A percentile compares a stretch with the other conserved stretches of the same genome.
phyloP scores from a whole-genome alignment of 176 grass and related monocot genomes.

The Coix lacrymajobi region DNA sequence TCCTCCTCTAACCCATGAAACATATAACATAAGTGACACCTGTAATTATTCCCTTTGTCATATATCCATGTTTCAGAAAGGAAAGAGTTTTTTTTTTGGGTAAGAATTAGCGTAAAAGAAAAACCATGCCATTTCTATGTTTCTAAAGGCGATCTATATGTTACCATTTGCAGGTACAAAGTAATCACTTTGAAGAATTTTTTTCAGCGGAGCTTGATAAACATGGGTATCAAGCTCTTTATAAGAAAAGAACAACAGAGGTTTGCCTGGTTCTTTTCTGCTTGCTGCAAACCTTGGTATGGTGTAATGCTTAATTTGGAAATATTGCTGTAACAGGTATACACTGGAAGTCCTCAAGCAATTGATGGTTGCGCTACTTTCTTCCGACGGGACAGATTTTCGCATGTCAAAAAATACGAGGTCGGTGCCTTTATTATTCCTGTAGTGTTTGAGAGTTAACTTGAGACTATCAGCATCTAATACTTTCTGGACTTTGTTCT shows the following conservation, averaged over 20 bases:
- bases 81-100: not conserved
- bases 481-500: constrained; percentile 13
- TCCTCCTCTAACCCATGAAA: not conserved
- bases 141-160: constrained; percentile 9
- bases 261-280: constrained; percentile 26
- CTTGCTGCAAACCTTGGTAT: not conserved
- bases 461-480: not conserved
- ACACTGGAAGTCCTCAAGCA: constrained; percentile 49
- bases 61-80: not conserved
- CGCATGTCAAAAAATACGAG: constrained; percentile 96
- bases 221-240: constrained; percentile 90
- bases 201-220: constrained; percentile 87
- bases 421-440: constrained; percentile 32
- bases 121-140: not conserved
- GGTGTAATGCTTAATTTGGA: not conserved
- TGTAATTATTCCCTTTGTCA: not conserved
- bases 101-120: not conserved
- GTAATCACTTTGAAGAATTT: constrained; percentile 82
- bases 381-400: constrained; percentile 83
- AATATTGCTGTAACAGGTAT: constrained; percentile 41
- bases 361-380: constrained; percentile 93
- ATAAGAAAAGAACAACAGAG: constrained; percentile 80
- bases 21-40: not conserved
- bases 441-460: not conserved
- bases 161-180: constrained; percentile 66